Evolutionary conservation across 2,329 filamentous ascomycete genomes (phyloP), one percentile per base, ranked within the genome.

Genomic region (Acephala macrosclerotiorum): DNA sequence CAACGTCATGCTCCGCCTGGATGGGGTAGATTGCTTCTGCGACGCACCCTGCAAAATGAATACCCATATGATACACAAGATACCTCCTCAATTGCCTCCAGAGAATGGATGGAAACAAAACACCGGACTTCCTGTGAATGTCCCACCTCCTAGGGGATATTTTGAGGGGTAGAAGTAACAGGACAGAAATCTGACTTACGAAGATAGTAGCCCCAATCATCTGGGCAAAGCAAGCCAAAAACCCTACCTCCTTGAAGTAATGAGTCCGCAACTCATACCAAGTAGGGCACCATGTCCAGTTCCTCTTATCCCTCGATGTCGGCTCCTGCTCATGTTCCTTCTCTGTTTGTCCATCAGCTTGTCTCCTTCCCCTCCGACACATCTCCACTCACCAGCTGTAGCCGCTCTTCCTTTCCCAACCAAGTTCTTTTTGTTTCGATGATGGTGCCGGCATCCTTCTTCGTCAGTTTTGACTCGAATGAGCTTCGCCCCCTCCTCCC

Each of bases 201-300:
- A 90, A 91, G 64, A 91, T 79, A 0, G 85, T 86, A 1, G 88
- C 87, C 6, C 83, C 87, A 38, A 86, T 66, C 64, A 89, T 78
- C 72, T 90, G 87, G 0, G 81, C 72, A 1, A 84, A 67, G 36
- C 83, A 88, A 3, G 88, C 88, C 33, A 90, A 79, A 72, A 91
- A 91, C 0, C 88, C 88, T 20, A 91, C 75, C 64, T 88, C 86
- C 69, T 82, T 84, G 55, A 89, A 67, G 73, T 90, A 91, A 72
- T 90, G 87, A 0, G 81, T 85, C 33, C 75, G 78, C 18, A 91
- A 76, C 58, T 91, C 87, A 22, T 82, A 71, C 77, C 77, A 80
- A 0, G 84, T 83, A 3, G 89, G 89, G 67, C 82, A 85, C 89
- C 88, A 91, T 6, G 80, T 79, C 85, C 88, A 91, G 0, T 73